These are phyloP conservation scores for Rostrohypoxylon terebratum DNA, from an alignment of 495 filamentous ascomycete genomes.

Conservation along the genomic window DNA sequence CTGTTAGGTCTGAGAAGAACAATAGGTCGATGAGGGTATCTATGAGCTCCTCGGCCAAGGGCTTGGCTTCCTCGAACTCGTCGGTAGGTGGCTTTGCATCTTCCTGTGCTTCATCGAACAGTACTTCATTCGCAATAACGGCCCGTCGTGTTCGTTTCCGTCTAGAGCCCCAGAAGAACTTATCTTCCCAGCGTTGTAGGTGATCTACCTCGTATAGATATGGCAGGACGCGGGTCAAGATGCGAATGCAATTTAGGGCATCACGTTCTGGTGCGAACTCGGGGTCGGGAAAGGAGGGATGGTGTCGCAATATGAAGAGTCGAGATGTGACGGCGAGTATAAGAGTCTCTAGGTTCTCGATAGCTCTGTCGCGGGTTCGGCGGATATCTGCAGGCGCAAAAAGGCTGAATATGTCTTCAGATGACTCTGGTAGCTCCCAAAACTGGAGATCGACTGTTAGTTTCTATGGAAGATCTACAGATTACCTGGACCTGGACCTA, in stretches of 20 bases:
- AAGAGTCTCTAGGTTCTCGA: constrained; percentile 92
- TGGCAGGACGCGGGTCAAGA: constrained; percentile 90
- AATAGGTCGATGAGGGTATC: constrained; percentile 90
- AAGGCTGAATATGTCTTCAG: constrained; percentile 96
- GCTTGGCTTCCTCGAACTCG: constrained; percentile 84
- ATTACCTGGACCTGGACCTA: too few species aligned
- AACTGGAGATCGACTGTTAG: constrained; percentile 68
- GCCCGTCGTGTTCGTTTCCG: constrained; percentile 69
- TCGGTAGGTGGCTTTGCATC: constrained; percentile 63
- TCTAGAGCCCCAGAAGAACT: constrained; percentile 89
- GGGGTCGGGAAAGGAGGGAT: constrained; percentile 88
- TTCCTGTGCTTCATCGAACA: constrained; percentile 82
- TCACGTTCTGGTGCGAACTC: constrained; percentile 91
- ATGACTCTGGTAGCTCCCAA: constrained; percentile 96
- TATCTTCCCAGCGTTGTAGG: constrained; percentile 87
- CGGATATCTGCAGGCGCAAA: constrained; percentile 95
- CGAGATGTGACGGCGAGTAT: constrained; percentile 84
- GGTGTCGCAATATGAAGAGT: constrained; percentile 82
- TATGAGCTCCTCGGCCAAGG: constrained; percentile 92
- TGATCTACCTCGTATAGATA: constrained; percentile 93
- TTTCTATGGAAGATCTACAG: constrained; percentile 5
- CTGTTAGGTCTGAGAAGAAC: constrained; percentile 90
- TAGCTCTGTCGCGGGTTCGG: constrained; percentile 84
- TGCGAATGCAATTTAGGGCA: constrained; percentile 91
- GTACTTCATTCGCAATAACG: constrained; percentile 71